phyloP scores from a whole-genome alignment of 768 basidiomycete species.

The Mycena capillaripes region DNA sequence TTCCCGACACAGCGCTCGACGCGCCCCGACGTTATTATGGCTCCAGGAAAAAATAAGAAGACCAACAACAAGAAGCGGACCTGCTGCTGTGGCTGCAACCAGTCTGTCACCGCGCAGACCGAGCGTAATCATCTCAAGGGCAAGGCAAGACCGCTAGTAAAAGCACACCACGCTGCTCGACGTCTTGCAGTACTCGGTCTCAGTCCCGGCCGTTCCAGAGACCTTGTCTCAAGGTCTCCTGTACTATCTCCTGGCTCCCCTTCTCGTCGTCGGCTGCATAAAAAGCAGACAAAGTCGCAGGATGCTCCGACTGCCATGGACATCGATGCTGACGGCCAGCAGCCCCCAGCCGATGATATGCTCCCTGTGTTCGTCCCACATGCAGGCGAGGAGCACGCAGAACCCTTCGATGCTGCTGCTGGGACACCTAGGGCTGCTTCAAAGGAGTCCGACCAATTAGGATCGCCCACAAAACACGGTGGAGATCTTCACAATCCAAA shows the following conservation, averaged over 20 bases:
- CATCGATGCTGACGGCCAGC: not conserved
- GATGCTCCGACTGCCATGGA: not conserved
- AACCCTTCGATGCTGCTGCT: not conserved
- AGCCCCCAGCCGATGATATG: not conserved
- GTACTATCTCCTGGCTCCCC: too few relatives aligned
- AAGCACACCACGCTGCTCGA: constrained; percentile 2
- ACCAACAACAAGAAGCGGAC: not conserved
- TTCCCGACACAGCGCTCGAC: too few relatives aligned
- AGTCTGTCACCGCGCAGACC: not conserved
- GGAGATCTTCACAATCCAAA: not conserved
- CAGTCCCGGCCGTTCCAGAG: constrained; percentile 16
- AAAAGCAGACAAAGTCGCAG: not conserved
- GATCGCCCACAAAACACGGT: not conserved
- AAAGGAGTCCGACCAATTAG: too few relatives aligned
- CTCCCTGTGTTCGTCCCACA: not conserved
- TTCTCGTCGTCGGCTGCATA: too few relatives aligned
- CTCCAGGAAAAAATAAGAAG: too few relatives aligned
- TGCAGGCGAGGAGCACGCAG: too few relatives aligned
- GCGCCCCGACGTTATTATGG: not conserved
- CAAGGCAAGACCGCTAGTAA: constrained; percentile 6
- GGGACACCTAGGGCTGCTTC: not conserved
- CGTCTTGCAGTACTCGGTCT: too few relatives aligned
- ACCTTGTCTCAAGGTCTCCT: too few relatives aligned
- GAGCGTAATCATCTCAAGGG: constrained; percentile 18
- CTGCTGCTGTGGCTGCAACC: constrained; percentile 1